Percentiles rank a stretch among this genome's conserved stretches.
These are phyloP conservation scores for Anacardium occidentale DNA, from an alignment of 345 rosid genomes.

Conservation along the genomic window DNA sequence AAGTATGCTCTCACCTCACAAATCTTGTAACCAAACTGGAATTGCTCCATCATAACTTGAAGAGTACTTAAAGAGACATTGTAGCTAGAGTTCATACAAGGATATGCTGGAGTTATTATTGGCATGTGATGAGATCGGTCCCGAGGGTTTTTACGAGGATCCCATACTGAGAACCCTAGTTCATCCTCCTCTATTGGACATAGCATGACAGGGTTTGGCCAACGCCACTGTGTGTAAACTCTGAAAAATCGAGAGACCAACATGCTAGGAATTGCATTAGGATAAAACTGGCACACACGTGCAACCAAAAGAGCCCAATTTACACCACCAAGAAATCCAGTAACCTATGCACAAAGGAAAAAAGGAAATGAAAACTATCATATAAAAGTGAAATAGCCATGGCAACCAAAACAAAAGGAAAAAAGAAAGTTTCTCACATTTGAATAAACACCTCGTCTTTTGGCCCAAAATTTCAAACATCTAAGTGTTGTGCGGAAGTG, in stretches of 20 bases:
- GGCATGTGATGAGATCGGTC: slow-evolving; percentile 73
- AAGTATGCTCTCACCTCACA: slow-evolving; percentile 45
- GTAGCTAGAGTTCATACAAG: slow-evolving; percentile 82
- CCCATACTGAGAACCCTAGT: slow-evolving; percentile 69
- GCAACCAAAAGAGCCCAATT: slow-evolving; percentile 81
- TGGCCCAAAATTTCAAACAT: slow-evolving; percentile 76
- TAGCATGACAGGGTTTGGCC: slow-evolving; percentile 87
- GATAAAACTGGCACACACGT: slow-evolving; percentile 75
- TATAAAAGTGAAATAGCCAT: not conserved
- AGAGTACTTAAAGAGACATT: slow-evolving; percentile 74
- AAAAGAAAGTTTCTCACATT: slow-evolving; percentile 46
- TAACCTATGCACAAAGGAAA: slow-evolving; percentile 39
- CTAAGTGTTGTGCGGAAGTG: slow-evolving; percentile 61
- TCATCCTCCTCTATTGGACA: slow-evolving; percentile 66
- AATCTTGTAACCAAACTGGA: slow-evolving; percentile 53
- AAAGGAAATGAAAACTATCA: slow-evolving; percentile 10
- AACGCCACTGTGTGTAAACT: slow-evolving; percentile 70
- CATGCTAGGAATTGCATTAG: slow-evolving; percentile 72
- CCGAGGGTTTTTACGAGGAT: slow-evolving; percentile 64
- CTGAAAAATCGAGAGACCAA: slow-evolving; percentile 66
- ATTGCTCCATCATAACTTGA: slow-evolving; percentile 72
- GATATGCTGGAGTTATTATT: slow-evolving; percentile 79
- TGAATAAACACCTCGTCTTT: slow-evolving; percentile 70
- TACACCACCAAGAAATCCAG: slow-evolving; percentile 78
- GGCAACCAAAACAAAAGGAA: slow-evolving; percentile 4